Conservation (phyloP, 2,329 filamentous ascomycete species). For the Aspergillus fumigatiaffinis region DNA sequence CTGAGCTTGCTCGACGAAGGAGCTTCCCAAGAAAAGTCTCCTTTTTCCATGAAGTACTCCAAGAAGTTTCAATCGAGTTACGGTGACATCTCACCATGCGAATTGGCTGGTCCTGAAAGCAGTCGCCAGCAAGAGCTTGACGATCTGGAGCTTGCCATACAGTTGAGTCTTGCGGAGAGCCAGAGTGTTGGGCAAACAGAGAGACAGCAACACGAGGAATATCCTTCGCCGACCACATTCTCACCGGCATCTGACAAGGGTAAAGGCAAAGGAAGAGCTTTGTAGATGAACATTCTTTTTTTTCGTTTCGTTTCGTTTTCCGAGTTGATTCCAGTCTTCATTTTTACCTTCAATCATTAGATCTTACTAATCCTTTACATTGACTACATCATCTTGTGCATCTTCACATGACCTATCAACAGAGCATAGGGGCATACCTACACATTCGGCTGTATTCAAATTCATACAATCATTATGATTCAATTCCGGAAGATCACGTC, state of each 20-base stretch:
- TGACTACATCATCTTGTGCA: too few relatives aligned
- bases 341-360: neutral
- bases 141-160: constrained; percentile 60
- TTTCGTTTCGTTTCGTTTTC: neutral
- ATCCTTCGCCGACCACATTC: constrained; percentile 24
- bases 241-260: constrained; percentile 22
- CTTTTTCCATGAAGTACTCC: constrained; percentile 34
- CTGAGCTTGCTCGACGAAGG: constrained; percentile 44
- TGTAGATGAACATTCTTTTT: constrained; percentile 3
- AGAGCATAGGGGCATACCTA: too few relatives aligned
- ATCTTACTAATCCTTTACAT: neutral
- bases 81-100: constrained; percentile 15
- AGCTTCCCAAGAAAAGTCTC: constrained; percentile 13
- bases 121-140: constrained; percentile 47
- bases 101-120: constrained; percentile 25
- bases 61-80: constrained; percentile 21
- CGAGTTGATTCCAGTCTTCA: neutral
- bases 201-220: constrained; percentile 27
- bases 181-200: constrained; percentile 40
- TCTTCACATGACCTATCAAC: neutral
- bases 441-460: neutral
- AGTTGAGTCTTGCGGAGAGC: constrained; percentile 59
- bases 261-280: constrained; percentile 33
- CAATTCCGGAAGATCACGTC: too few relatives aligned
- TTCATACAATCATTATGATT: neutral